A percentile compares a stretch with the other conserved stretches of the same genome.
These are phyloP conservation scores for Pythium dissotocum DNA, from an alignment of 352 stramenopile genomes.

Conservation along the genomic window DNA sequence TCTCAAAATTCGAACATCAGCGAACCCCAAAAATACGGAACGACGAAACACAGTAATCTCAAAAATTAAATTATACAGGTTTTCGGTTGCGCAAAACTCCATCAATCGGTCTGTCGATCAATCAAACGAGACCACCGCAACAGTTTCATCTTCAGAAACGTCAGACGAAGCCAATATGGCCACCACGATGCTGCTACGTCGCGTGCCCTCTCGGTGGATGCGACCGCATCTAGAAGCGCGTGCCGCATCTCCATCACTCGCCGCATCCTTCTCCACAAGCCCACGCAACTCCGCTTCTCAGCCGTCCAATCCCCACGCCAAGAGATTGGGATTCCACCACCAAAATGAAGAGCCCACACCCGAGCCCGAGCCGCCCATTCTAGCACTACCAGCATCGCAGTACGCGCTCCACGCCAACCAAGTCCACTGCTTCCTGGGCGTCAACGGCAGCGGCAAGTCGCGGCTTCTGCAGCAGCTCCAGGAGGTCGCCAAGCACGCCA, in stretches of 20 bases:
- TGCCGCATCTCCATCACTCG: neutral
- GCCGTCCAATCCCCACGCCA: slow-evolving; percentile 8
- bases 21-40: neutral
- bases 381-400: slow-evolving; percentile 34
- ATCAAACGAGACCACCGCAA: neutral
- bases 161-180: neutral
- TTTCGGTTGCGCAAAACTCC: neutral
- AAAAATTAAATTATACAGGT: neutral
- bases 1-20: neutral
- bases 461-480: slow-evolving; percentile 53
- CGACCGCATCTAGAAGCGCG: neutral
- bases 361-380: slow-evolving; percentile 25
- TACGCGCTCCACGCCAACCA: slow-evolving; percentile 55
- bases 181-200: neutral
- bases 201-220: neutral
- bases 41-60: neutral
- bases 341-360: neutral
- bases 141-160: too few relatives aligned
- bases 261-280: neutral
- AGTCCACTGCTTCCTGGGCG: slow-evolving; percentile 69
- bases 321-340: neutral
- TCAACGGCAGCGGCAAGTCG: slow-evolving; percentile 74
- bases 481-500: slow-evolving; percentile 23
- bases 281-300: neutral
- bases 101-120: neutral